Percentiles rank a stretch among this genome's conserved stretches.
These are phyloP conservation scores for Linum trigynum DNA, from an alignment of 345 rosid species.

Conservation along the genomic window DNA sequence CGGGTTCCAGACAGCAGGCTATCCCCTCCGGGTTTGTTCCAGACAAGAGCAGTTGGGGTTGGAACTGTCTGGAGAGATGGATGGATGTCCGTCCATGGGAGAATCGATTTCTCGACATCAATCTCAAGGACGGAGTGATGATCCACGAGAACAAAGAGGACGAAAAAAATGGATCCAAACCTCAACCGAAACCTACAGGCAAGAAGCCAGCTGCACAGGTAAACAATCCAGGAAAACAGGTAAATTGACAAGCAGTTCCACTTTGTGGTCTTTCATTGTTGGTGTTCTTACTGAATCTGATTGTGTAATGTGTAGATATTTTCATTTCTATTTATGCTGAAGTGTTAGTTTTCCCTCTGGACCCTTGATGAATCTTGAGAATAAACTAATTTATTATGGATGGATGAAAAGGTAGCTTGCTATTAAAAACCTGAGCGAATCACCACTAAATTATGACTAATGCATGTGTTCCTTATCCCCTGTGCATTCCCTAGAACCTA, in stretches of 20 bases:
- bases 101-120: slow-evolving; percentile 87
- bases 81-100: slow-evolving; percentile 99
- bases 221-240: slow-evolving; percentile 27
- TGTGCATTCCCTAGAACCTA: background rate
- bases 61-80: slow-evolving; percentile 99
- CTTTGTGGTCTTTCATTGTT: background rate
- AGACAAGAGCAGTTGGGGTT: slow-evolving; percentile 97
- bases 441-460: background rate
- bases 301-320: background rate
- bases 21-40: slow-evolving; percentile 65
- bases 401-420: background rate
- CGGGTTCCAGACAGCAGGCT: slow-evolving; percentile 68
- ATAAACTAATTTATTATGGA: background rate
- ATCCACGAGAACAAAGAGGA: slow-evolving; percentile 44
- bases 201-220: slow-evolving; percentile 42
- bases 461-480: background rate
- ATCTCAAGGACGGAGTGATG: slow-evolving; percentile 67
- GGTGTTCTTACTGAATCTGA: background rate
- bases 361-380: background rate
- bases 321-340: background rate
- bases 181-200: slow-evolving; percentile 40
- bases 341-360: background rate
- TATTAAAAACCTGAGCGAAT: background rate
- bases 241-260: background rate
- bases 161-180: slow-evolving; percentile 34